Evolutionary conservation across 805 yeast species (phyloP).

Genomic region (Sugiyamaella boreocaroliniensis): DNA sequence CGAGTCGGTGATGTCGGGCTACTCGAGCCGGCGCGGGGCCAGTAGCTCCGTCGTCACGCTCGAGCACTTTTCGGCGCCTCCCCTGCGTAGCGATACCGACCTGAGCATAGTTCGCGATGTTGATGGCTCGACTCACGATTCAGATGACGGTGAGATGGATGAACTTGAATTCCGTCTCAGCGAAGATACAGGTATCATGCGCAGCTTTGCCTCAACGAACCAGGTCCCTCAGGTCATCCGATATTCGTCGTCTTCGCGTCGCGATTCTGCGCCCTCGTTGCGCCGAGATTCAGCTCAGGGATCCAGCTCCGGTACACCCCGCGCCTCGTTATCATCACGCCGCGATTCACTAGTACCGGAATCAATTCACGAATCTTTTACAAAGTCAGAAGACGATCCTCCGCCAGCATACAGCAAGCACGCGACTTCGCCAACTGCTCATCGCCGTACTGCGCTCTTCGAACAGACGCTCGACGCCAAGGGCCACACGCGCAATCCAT

Average conservation of each 20-base stretch:
- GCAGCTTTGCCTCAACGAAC: constrained; percentile 13
- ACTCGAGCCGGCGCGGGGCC: not conserved
- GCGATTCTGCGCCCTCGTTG: not conserved
- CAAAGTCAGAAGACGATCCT: not conserved
- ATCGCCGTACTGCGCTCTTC: not conserved
- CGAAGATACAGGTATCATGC: constrained; percentile 21
- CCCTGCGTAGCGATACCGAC: not conserved
- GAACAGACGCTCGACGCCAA: not conserved
- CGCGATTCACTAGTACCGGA: not conserved
- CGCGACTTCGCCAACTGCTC: not conserved
- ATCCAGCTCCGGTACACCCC: not conserved
- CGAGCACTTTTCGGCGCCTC: not conserved
- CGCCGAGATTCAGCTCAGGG: not conserved
- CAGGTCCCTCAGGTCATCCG: constrained; percentile 19
- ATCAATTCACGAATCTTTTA: not conserved
- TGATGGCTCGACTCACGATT: constrained; percentile 1
- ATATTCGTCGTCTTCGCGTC: constrained; percentile 10
- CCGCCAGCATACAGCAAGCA: not conserved
- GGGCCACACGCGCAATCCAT: constrained; percentile 3
- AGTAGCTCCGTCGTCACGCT: not conserved
- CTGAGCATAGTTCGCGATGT: not conserved
- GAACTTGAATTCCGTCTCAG: constrained; percentile 34
- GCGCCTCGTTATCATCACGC: not conserved
- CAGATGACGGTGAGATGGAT: constrained; percentile 22
- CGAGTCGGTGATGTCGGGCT: not conserved